Conservation (phyloP, 129 eudicot genomes). For the Oenanthe sinensis region DNA sequence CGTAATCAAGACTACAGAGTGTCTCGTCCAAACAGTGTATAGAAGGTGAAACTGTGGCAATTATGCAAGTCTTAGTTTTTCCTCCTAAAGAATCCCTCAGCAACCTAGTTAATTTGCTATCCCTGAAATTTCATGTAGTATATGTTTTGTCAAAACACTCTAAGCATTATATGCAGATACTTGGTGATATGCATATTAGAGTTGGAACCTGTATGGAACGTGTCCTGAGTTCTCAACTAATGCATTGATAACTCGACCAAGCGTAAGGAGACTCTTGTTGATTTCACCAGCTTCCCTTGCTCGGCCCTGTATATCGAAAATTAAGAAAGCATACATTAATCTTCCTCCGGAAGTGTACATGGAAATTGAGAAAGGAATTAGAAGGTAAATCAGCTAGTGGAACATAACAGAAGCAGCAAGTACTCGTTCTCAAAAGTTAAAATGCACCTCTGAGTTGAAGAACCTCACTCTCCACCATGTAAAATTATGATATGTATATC, state of each 20-base stretch:
- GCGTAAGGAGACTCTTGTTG: slow-evolving; percentile 58
- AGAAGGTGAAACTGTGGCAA: slow-evolving; percentile 56
- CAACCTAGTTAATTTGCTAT: slow-evolving; percentile 55
- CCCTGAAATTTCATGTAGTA: slow-evolving; percentile 26
- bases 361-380: not conserved
- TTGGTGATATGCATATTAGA: not conserved
- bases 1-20: slow-evolving; percentile 51
- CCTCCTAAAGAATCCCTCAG: slow-evolving; percentile 68
- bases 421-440: not conserved
- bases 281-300: slow-evolving; percentile 77
- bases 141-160: not conserved
- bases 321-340: not conserved
- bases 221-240: slow-evolving; percentile 56
- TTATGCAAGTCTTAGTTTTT: slow-evolving; percentile 62
- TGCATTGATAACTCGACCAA: slow-evolving; percentile 59
- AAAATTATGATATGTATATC: too few species aligned
- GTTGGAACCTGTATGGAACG: slow-evolving; percentile 48
- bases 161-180: not conserved
- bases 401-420: not conserved
- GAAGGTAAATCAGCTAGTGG: not conserved
- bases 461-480: not conserved
- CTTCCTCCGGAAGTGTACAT: not conserved
- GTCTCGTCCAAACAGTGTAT: slow-evolving; percentile 49
- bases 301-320: slow-evolving; percentile 30
- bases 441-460: not conserved